These are phyloP conservation scores for Globisporangium cylindrosporum DNA, from an alignment of 352 stramenopile genomes.

Conservation along the genomic window DNA sequence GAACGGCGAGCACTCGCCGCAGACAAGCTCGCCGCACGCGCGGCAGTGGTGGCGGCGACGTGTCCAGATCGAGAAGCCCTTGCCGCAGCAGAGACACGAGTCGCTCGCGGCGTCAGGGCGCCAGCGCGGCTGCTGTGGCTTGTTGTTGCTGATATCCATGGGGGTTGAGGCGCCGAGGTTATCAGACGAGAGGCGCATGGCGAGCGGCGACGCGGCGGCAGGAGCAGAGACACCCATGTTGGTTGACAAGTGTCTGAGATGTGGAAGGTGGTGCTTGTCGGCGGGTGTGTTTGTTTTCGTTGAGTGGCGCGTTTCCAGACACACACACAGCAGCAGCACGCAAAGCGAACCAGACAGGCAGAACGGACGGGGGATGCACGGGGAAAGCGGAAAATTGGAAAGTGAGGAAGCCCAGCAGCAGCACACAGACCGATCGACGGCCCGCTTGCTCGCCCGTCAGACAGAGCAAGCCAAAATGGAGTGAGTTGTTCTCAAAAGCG, in stretches of 20 bases:
- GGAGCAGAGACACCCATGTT: constrained; percentile 14
- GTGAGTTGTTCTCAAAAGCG: not conserved
- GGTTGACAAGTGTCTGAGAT: not conserved
- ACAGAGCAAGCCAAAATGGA: not conserved
- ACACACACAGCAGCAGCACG: not conserved
- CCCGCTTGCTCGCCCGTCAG: not conserved
- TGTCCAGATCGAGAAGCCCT: constrained; percentile 70
- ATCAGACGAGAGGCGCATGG: constrained; percentile 6
- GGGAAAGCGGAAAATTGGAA: not conserved
- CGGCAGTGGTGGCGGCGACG: constrained; percentile 78
- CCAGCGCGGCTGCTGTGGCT: constrained; percentile 40
- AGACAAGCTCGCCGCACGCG: constrained; percentile 76
- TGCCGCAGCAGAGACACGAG: constrained; percentile 65
- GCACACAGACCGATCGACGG: not conserved
- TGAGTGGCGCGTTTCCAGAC: constrained; percentile 7
- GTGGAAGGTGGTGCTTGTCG: not conserved
- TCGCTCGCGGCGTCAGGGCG: constrained; percentile 68
- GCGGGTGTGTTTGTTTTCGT: not conserved
- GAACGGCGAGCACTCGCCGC: constrained; percentile 66
- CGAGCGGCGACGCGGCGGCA: constrained; percentile 7
- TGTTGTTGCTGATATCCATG: not conserved
- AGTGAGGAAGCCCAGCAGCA: not conserved
- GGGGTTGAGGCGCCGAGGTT: not conserved
- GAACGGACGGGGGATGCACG: not conserved
- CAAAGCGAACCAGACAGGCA: not conserved